Conservation (phyloP, 2,329 filamentous ascomycete species). For the Gaeumannomyces sp. region DNA sequence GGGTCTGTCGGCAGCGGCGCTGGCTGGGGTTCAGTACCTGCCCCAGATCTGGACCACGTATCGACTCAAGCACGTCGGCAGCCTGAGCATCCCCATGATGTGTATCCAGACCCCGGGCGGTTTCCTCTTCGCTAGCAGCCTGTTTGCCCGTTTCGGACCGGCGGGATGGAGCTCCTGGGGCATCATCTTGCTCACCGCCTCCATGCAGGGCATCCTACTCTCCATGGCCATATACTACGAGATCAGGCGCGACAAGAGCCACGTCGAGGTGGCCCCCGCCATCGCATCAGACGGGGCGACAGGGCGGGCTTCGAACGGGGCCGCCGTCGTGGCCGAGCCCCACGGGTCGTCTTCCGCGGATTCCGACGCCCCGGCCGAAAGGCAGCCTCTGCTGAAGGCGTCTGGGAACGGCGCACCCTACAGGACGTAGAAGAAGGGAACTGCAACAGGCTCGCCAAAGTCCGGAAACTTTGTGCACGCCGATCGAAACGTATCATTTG, state of each 20-base stretch:
- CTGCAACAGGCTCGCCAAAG: not conserved
- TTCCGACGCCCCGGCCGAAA: conserved; percentile 42
- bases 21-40: conserved; percentile 86
- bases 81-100: conserved; percentile 96
- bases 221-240: conserved; percentile 76
- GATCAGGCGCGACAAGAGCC: conserved; percentile 24
- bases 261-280: not conserved
- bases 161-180: conserved; percentile 95
- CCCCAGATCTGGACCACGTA: conserved; percentile 95
- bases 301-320: not conserved
- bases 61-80: conserved; percentile 76
- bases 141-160: conserved; percentile 71
- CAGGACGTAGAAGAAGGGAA: conserved; percentile 11
- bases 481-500: not conserved
- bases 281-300: not conserved
- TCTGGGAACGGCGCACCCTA: conserved; percentile 42
- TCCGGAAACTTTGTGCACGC: not conserved
- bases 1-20: conserved; percentile 68
- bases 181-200: conserved; percentile 79
- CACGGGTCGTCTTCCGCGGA: conserved; percentile 25
- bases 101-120: conserved; percentile 93
- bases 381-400: conserved; percentile 42
- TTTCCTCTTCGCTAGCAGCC: conserved; percentile 79
- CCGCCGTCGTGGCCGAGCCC: too few species aligned
- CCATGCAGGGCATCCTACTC: conserved; percentile 76